A percentile compares a stretch with the other conserved stretches of the same genome.
These are phyloP conservation scores for Microsporum canis DNA, from an alignment of 2,329 filamentous ascomycete genomes.

Conservation along the genomic window DNA sequence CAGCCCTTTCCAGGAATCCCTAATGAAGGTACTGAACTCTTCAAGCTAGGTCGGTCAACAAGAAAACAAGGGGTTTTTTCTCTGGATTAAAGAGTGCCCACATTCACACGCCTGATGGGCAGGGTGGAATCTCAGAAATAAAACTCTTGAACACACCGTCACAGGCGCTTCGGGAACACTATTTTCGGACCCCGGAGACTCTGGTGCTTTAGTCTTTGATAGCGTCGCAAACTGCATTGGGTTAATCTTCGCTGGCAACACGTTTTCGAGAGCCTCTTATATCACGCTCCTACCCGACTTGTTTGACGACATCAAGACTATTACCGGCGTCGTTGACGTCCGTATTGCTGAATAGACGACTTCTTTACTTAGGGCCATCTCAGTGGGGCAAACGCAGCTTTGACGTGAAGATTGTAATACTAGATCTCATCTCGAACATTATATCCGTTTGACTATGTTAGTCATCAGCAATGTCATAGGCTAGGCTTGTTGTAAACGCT, in stretches of 20 bases:
- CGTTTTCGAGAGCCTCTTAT: not conserved
- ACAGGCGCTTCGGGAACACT: not conserved
- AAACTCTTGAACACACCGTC: not conserved
- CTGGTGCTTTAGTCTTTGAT: conserved; percentile 5
- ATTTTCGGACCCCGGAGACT: conserved; percentile 3
- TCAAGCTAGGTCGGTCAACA: not conserved
- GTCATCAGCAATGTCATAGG: no score
- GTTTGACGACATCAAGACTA: not conserved
- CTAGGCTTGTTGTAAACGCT: no score
- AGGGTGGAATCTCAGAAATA: not conserved
- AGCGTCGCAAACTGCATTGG: not conserved
- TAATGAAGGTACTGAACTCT: not conserved
- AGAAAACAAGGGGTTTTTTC: not conserved
- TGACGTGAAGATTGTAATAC: no score
- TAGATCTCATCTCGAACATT: no score
- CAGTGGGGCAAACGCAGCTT: no score
- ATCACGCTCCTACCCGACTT: conserved; percentile 2
- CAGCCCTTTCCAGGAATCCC: not conserved
- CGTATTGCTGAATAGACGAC: not conserved
- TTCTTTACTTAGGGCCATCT: not conserved
- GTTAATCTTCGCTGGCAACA: conserved; percentile 4
- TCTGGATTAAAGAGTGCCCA: not conserved
- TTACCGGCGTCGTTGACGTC: not conserved
- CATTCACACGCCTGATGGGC: not conserved
- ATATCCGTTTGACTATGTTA: no score